Evolutionary conservation across 192 early-diverging fungal species (phyloP).

Genomic region (Phycomyces blakesleeanus): DNA sequence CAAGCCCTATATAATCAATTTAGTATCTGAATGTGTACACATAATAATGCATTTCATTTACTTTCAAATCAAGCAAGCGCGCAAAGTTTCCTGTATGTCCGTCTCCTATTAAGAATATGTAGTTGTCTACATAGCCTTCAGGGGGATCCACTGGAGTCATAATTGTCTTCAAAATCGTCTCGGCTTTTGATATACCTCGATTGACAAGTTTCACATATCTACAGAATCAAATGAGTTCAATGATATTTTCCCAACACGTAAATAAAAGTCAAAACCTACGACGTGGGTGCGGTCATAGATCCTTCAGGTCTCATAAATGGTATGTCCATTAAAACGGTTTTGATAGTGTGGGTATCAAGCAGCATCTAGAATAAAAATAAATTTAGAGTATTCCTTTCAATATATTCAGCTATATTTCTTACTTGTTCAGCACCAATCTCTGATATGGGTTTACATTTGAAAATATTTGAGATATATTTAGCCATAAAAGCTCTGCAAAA

Average conservation of each 20-base stretch:
- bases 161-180: conserved; percentile 86
- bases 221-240: conserved; percentile 9
- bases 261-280: conserved; percentile 38
- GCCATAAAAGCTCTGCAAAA: conserved; percentile 63
- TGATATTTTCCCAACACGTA: neutral
- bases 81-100: conserved; percentile 66
- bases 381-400: neutral
- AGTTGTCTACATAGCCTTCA: conserved; percentile 84
- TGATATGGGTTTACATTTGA: conserved; percentile 74
- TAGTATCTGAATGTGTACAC: neutral
- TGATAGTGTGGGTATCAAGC: conserved; percentile 90
- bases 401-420: conserved; percentile 2
- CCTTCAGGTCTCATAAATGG: conserved; percentile 60
- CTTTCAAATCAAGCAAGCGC: conserved; percentile 84
- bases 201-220: conserved; percentile 83
- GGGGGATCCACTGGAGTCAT: conserved; percentile 80
- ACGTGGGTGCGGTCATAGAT: conserved; percentile 48
- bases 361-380: conserved; percentile 55
- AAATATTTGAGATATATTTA: conserved; percentile 67
- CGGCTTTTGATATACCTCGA: conserved; percentile 74
- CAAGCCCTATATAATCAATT: conserved; percentile 36
- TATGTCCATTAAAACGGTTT: conserved; percentile 74
- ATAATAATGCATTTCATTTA: conserved; percentile 17
- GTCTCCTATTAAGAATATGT: conserved; percentile 80
- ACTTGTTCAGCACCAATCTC: conserved; percentile 96